Conservation (phyloP, 2,329 filamentous ascomycete species). For the Colletotrichum sp. region DNA sequence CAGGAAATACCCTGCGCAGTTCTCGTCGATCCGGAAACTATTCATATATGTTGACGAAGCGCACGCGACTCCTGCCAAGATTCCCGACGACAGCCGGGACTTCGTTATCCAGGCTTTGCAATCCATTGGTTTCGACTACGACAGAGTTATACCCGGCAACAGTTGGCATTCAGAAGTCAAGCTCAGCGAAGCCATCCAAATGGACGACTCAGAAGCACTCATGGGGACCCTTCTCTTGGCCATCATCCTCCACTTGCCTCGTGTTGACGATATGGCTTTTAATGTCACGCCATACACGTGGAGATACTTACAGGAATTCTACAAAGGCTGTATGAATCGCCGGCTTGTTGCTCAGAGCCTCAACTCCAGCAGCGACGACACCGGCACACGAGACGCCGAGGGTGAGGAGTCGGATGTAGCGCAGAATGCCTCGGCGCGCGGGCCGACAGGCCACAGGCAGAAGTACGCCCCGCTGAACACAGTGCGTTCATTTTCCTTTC, state of each 20-base stretch:
- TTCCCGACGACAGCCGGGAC: neutral
- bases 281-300: neutral
- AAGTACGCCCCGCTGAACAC: neutral
- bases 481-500: neutral
- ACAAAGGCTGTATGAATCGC: neutral
- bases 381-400: neutral
- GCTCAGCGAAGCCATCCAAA: neutral
- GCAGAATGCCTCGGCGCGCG: neutral
- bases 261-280: neutral
- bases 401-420: fast-evolving
- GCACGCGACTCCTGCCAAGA: neutral
- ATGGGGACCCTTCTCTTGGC: neutral
- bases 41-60: neutral
- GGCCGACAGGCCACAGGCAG: neutral
- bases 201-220: neutral
- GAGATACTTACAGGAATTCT: neutral
- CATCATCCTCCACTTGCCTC: neutral
- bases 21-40: neutral
- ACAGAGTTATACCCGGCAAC: neutral
- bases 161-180: neutral
- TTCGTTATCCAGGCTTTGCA: neutral
- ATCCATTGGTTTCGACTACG: neutral
- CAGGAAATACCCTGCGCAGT: neutral
- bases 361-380: neutral
- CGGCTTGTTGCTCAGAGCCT: neutral